Conservation (phyloP, 345 rosid species). For the Anacardium occidentale region DNA sequence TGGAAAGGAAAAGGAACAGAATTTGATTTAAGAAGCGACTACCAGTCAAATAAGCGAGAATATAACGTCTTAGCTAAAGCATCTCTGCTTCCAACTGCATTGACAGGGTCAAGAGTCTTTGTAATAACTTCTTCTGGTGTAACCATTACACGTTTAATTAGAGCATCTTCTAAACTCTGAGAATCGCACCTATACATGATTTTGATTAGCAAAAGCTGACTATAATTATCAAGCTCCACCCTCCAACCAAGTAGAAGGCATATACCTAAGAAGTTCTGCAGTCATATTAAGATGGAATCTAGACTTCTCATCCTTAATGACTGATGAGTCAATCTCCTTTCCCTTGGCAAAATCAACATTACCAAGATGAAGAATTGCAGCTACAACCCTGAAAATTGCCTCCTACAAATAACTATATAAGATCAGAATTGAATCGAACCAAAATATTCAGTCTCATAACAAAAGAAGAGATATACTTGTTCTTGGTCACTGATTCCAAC, state of each 20-base stretch:
- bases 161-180: slow-evolving; percentile 81
- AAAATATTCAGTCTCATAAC: slow-evolving; percentile 1
- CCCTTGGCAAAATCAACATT: slow-evolving; percentile 79
- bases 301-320: slow-evolving; percentile 69
- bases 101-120: slow-evolving; percentile 70
- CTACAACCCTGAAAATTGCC: slow-evolving; percentile 85
- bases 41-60: slow-evolving; percentile 93
- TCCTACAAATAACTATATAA: slow-evolving; percentile 49
- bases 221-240: slow-evolving; percentile 2
- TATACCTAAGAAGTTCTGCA: slow-evolving; percentile 71
- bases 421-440: slow-evolving; percentile 31
- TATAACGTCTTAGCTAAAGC: slow-evolving; percentile 84
- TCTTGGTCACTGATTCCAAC: slow-evolving; percentile 78
- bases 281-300: slow-evolving; percentile 69
- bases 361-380: slow-evolving; percentile 91
- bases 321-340: slow-evolving; percentile 78
- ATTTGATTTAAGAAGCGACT: slow-evolving; percentile 22
- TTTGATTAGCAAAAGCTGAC: slow-evolving; percentile 17
- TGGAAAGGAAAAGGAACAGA: slow-evolving; percentile 19
- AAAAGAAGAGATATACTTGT: slow-evolving; percentile 41
- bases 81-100: slow-evolving; percentile 78
- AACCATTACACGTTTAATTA: slow-evolving; percentile 86
- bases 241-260: neutral
- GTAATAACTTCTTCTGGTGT: slow-evolving; percentile 93
- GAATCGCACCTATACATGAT: slow-evolving; percentile 62